Percentiles rank a stretch among this genome's conserved stretches.
Conservation (phyloP, 116 monocot genomes). For the Dioscorea cayenensis region DNA sequence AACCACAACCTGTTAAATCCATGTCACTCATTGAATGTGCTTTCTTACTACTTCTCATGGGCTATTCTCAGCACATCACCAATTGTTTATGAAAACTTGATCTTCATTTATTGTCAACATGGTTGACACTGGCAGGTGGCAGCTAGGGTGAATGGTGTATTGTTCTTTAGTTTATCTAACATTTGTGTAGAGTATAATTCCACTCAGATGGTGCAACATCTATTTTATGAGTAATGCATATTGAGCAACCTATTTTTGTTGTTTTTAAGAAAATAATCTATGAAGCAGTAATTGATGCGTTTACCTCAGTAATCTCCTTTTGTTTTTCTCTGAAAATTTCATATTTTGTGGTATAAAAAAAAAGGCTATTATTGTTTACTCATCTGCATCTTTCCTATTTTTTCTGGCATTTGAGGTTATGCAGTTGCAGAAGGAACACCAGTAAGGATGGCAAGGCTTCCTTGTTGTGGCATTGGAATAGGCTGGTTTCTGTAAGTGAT, state of each 20-base stretch:
- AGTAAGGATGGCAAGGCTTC: slow-evolving; percentile 45
- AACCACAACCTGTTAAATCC: not conserved
- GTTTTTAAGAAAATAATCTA: not conserved
- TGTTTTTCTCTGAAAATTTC: no score
- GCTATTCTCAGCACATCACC: not conserved
- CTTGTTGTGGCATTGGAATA: slow-evolving; percentile 71
- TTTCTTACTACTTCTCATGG: not conserved
- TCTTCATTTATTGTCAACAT: no score
- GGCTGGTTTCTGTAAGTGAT: slow-evolving; percentile 83
- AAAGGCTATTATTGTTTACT: not conserved
- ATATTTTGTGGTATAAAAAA: not conserved
- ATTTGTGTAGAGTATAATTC: not conserved
- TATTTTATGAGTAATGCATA: not conserved
- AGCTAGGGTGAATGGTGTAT: not conserved
- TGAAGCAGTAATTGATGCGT: no score
- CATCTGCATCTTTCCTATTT: not conserved
- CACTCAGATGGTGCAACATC: not conserved
- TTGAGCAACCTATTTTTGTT: not conserved
- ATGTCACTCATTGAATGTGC: not conserved
- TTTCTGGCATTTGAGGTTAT: slow-evolving; percentile 26
- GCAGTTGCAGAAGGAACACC: slow-evolving; percentile 61
- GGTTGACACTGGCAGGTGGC: not conserved
- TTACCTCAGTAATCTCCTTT: no score
- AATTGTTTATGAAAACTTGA: not conserved
- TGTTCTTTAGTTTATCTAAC: not conserved